These are phyloP conservation scores for Krasilnikovozyma curviuscula DNA, from an alignment of 768 basidiomycete species.

Conservation along the genomic window DNA sequence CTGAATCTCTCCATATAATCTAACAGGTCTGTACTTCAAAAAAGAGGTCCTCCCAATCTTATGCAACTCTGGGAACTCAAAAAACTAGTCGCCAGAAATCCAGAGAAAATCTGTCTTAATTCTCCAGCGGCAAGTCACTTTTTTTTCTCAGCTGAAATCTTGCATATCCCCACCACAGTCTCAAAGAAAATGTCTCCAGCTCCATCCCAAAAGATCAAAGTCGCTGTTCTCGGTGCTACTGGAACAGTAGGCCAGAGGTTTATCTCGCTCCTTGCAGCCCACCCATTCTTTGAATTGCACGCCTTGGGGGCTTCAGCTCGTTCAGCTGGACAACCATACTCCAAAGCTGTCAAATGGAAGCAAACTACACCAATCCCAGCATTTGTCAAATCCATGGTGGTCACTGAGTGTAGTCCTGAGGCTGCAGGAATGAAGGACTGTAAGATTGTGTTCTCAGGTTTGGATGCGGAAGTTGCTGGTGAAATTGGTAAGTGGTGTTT, in stretches of 20 bases:
- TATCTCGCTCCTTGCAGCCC: constrained; percentile 61
- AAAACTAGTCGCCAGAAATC: too few relatives aligned
- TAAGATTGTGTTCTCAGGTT: constrained; percentile 76
- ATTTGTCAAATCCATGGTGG: constrained; percentile 41
- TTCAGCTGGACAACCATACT: constrained; percentile 68
- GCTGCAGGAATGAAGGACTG: constrained; percentile 49
- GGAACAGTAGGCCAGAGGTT: constrained; percentile 83
- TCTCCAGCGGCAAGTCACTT: too few relatives aligned
- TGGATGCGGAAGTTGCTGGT: constrained; percentile 85
- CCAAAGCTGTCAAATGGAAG: constrained; percentile 62
- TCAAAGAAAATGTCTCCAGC: constrained; percentile 12
- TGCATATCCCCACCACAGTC: too few relatives aligned
- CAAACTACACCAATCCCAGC: constrained; percentile 56
- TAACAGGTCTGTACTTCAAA: too few relatives aligned
- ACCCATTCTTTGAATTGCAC: constrained; percentile 78
- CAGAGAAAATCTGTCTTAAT: too few relatives aligned
- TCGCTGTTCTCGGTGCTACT: constrained; percentile 29
- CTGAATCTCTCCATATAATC: too few relatives aligned
- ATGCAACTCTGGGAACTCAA: too few relatives aligned
- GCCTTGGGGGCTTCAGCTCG: constrained; percentile 72
- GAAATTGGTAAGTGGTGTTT: constrained; percentile 55
- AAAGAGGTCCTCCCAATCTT: too few relatives aligned
- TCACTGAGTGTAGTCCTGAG: constrained; percentile 56
- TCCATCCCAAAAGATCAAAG: constrained; percentile 26
- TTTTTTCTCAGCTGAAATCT: too few relatives aligned